Evolutionary conservation across 2,329 filamentous ascomycete genomes (phyloP).

Genomic region (Microdochium nivale): DNA sequence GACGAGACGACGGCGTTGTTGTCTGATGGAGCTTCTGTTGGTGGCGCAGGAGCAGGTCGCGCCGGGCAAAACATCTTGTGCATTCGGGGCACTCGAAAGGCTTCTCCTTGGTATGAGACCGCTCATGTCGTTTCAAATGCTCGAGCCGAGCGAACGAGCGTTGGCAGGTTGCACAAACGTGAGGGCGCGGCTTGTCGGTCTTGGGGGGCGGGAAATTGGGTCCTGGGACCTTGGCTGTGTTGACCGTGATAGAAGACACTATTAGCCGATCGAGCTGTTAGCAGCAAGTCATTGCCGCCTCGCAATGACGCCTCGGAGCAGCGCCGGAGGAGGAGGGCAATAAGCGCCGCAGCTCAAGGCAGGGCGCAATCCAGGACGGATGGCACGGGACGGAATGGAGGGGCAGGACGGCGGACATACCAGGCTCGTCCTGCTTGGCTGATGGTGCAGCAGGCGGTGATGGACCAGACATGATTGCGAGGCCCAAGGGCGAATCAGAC

Average conservation of each 20-base stretch:
- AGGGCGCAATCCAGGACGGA: neutral
- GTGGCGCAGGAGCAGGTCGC: slow-evolving; percentile 85
- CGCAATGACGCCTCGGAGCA: neutral
- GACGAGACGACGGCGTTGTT: slow-evolving; percentile 76
- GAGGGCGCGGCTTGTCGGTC: slow-evolving; percentile 93
- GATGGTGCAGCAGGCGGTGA: slow-evolving; percentile 16
- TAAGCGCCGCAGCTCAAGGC: neutral
- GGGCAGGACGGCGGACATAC: neutral
- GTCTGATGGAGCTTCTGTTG: slow-evolving; percentile 98
- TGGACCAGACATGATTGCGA: slow-evolving; percentile 21
- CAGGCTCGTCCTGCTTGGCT: slow-evolving; percentile 15
- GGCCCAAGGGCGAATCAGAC: neutral
- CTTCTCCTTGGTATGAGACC: slow-evolving; percentile 68
- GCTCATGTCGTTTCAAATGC: slow-evolving; percentile 93
- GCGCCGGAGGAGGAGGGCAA: neutral
- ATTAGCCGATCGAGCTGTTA: slow-evolving; percentile 4
- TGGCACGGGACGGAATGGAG: neutral
- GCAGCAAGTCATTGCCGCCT: neutral
- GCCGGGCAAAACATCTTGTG: slow-evolving; percentile 84
- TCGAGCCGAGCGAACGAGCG: slow-evolving; percentile 91
- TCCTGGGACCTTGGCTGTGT: slow-evolving; percentile 14
- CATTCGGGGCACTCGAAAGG: slow-evolving; percentile 97
- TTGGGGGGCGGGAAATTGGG: slow-evolving; percentile 68
- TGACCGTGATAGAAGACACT: slow-evolving; percentile 30
- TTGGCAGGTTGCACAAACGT: slow-evolving; percentile 84